A percentile compares a stretch with the other conserved stretches of the same genome.
These are phyloP conservation scores for Marasmius oreades DNA, from an alignment of 1,284 basidiomycete species.

Conservation along the genomic window DNA sequence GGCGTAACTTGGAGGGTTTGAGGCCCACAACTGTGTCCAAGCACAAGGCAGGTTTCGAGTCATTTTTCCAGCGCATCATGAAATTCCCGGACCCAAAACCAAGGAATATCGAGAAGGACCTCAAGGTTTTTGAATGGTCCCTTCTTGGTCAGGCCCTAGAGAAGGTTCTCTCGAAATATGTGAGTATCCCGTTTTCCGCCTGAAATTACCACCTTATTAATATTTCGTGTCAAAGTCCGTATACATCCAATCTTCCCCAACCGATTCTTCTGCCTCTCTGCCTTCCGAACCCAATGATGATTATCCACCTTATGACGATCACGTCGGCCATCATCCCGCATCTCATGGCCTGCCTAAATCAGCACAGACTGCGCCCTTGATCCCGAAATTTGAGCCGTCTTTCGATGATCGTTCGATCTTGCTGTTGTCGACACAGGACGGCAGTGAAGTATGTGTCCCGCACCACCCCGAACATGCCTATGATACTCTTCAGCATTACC, in stretches of 20 bases:
- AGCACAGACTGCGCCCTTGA: slow-evolving; percentile 14
- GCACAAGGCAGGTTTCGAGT: slow-evolving; percentile 73
- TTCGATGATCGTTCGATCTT: slow-evolving; percentile 24
- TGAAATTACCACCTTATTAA: slow-evolving; percentile 9
- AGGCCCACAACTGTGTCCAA: slow-evolving; percentile 90
- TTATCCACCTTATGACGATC: slow-evolving; percentile 19
- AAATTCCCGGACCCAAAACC: slow-evolving; percentile 92
- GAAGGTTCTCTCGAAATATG: slow-evolving; percentile 95
- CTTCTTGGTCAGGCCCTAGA: slow-evolving; percentile 77
- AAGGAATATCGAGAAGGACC: slow-evolving; percentile 95
- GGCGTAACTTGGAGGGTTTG: slow-evolving; percentile 91
- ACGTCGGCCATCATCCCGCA: slow-evolving; percentile 8
- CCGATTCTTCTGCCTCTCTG: slow-evolving; percentile 32
- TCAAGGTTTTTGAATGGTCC: slow-evolving; percentile 97
- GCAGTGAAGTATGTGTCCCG: slow-evolving; percentile 26
- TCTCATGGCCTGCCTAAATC: slow-evolving; percentile 16
- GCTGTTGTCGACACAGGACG: slow-evolving; percentile 22
- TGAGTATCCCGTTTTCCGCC: slow-evolving; percentile 40
- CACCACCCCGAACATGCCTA: slow-evolving; percentile 27
- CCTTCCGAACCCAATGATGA: slow-evolving; percentile 26
- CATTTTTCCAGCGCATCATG: slow-evolving; percentile 95
- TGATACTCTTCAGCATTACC: slow-evolving; percentile 23
- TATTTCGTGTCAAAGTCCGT: slow-evolving; percentile 35
- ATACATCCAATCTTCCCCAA: slow-evolving; percentile 32
- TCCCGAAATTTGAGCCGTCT: slow-evolving; percentile 22